phyloP scores from a whole-genome alignment of 306 rosid genomes.

The Clitoria ternatea region DNA sequence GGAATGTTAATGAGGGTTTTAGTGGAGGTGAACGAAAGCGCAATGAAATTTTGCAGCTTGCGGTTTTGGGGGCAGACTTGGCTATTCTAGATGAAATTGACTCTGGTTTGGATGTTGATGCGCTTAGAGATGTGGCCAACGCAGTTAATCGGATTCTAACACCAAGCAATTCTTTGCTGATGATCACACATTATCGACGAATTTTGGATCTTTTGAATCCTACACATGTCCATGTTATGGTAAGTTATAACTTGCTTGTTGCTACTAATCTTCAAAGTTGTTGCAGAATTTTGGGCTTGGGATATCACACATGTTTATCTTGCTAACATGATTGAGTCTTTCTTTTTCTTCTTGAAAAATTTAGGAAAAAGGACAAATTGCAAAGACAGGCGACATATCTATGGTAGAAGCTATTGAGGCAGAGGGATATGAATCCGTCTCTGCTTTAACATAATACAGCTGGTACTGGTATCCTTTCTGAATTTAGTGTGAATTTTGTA shows the following conservation, averaged over 20 bases:
- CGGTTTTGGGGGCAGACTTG: conserved; percentile 93
- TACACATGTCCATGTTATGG: conserved; percentile 77
- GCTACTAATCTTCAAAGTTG: conserved; percentile 12
- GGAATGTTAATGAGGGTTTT: conserved; percentile 95
- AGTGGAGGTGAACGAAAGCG: conserved; percentile 97
- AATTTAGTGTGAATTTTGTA: conserved; percentile 12
- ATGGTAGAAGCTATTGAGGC: conserved; percentile 75
- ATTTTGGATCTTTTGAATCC: conserved; percentile 80
- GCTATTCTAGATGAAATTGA: conserved; percentile 91
- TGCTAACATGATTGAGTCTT: background rate
- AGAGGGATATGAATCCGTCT: conserved; percentile 66
- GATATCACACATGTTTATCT: background rate
- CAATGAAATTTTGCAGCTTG: conserved; percentile 91
- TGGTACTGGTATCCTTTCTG: conserved; percentile 25
- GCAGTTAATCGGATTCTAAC: conserved; percentile 76
- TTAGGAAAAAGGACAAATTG: conserved; percentile 79
- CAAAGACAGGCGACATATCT: conserved; percentile 71
- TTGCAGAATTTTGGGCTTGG: conserved; percentile 7
- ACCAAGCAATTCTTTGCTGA: conserved; percentile 64
- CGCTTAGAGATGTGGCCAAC: conserved; percentile 85
- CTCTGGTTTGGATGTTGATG: conserved; percentile 97
- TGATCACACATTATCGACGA: conserved; percentile 87
- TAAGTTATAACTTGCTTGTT: conserved; percentile 37
- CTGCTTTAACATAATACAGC: conserved; percentile 36
- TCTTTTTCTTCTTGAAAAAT: background rate